A percentile compares a stretch with the other conserved stretches of the same genome.
Conservation (phyloP, 1,139 yeast genomes). For the Saccharomyces hybrid region DNA sequence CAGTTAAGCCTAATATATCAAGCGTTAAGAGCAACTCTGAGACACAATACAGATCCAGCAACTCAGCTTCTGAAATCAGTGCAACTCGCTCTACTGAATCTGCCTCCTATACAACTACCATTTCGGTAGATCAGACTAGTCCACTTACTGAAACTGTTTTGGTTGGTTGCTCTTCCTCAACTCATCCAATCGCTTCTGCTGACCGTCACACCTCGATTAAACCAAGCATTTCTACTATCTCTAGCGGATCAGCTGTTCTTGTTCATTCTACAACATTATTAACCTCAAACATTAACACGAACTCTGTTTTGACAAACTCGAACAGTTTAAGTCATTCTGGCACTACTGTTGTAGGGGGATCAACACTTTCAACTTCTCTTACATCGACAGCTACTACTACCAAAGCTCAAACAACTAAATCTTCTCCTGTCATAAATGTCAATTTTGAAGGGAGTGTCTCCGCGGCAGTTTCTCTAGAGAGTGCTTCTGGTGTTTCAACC, state of each 20-base stretch:
- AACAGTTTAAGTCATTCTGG: neutral
- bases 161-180: neutral
- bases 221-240: neutral
- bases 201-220: neutral
- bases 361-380: neutral
- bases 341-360: neutral
- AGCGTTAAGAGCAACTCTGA: neutral
- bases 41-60: neutral
- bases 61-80: neutral
- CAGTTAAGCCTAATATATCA: neutral
- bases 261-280: neutral
- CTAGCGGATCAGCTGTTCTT: neutral
- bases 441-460: neutral
- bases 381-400: neutral
- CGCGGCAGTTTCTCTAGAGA: neutral
- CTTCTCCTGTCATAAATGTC: neutral
- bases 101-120: neutral
- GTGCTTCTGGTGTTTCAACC: neutral
- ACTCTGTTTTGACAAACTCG: neutral
- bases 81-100: neutral
- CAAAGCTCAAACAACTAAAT: neutral
- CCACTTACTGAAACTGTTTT: neutral
- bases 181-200: neutral
- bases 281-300: neutral
- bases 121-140: neutral